Conservation (phyloP, 2,329 filamentous ascomycete species). For the Botrytis aclada region DNA sequence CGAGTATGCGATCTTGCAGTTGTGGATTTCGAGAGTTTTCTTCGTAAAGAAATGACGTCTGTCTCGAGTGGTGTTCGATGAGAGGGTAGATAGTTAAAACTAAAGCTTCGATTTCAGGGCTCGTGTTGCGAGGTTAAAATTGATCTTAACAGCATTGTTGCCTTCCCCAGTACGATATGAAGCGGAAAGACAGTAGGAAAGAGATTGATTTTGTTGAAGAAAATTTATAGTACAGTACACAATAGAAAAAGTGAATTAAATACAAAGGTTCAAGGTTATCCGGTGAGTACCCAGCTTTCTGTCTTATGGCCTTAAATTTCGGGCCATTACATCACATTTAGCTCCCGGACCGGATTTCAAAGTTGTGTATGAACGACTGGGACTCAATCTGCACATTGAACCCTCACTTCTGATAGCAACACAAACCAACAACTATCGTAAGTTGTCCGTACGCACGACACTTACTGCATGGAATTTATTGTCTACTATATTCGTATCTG, state of each 20-base stretch:
- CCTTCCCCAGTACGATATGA: neutral
- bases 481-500: neutral
- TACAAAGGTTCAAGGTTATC: conserved; percentile 15
- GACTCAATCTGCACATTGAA: neutral
- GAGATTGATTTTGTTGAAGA: neutral
- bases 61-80: neutral
- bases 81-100: neutral
- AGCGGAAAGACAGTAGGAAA: neutral
- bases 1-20: neutral
- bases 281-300: neutral
- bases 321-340: neutral
- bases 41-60: conserved; percentile 2
- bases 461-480: neutral
- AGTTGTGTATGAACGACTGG: neutral
- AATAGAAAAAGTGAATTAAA: conserved; percentile 12
- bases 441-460: neutral
- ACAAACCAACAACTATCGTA: neutral
- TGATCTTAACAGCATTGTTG: conserved; percentile 11
- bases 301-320: neutral
- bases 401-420: neutral
- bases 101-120: conserved; percentile 14
- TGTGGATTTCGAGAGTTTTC: neutral
- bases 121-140: conserved; percentile 13
- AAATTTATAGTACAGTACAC: conserved; percentile 8
- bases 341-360: neutral